phyloP scores from a whole-genome alignment of 768 basidiomycete species.

The Rhodotorula toruloides region DNA sequence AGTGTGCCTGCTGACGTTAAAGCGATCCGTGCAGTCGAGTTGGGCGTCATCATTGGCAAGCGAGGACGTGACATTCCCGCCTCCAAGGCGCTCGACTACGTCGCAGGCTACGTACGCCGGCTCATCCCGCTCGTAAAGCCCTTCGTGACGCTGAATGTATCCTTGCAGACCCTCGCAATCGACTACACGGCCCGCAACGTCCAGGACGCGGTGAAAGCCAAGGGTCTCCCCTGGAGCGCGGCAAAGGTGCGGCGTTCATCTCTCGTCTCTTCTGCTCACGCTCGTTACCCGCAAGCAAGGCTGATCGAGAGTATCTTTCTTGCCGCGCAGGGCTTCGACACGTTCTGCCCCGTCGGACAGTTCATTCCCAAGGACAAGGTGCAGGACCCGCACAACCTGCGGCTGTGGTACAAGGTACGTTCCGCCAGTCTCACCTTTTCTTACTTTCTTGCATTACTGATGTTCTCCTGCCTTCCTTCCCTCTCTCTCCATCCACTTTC shows the following conservation, averaged over 20 bases:
- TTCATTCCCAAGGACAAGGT: conserved; percentile 74
- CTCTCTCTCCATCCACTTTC: neutral
- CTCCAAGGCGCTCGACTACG: conserved; percentile 64
- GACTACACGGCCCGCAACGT: conserved; percentile 96
- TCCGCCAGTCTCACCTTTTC: neutral
- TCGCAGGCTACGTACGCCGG: conserved; percentile 76
- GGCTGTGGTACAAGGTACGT: conserved; percentile 66
- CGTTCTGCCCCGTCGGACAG: conserved; percentile 65
- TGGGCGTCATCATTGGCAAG: conserved; percentile 93
- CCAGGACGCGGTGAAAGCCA: conserved; percentile 85
- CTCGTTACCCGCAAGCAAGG: neutral
- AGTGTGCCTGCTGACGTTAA: no score
- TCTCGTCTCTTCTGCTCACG: no score
- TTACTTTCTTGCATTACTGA: neutral
- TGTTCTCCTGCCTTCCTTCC: neutral
- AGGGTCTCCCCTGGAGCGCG: conserved; percentile 93
- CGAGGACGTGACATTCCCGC: conserved; percentile 73
- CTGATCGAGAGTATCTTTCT: no score
- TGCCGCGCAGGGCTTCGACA: conserved; percentile 69
- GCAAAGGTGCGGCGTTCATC: conserved; percentile 57
- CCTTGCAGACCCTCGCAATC: conserved; percentile 61
- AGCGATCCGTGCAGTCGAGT: conserved; percentile 63
- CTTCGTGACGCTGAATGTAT: neutral
- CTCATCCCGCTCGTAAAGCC: neutral
- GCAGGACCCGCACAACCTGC: conserved; percentile 67